Base-by-base conservation (phyloP, 2,329 filamentous ascomycete genomes). In the Xylariaceae sp. region DNA sequence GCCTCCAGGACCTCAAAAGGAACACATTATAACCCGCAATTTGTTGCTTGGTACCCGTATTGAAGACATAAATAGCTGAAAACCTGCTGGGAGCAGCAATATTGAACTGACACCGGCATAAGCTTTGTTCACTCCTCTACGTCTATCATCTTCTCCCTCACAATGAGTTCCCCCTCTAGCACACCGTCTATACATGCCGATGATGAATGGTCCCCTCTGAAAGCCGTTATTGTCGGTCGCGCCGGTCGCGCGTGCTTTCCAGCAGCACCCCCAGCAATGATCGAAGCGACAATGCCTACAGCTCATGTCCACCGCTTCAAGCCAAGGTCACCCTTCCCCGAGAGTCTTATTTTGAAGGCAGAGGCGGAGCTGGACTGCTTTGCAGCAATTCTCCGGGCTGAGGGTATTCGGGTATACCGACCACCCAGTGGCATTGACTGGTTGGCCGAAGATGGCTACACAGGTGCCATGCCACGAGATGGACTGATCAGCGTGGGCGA, bases 391-490 rank as follows among this genome's bases (percentile, higher is more conserved):
- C 23, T 42, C 4, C 23, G 15, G 26, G 21, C 6, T 6, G 20
- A 42, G 26, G 39, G 39, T 6, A 27, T 42, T 20, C 56, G 52
- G 3, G 64, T 69, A 23, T 63, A 68, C 45, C 58, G 66, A 10
- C 64, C 64, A 10, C 64, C 64, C 1, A 43, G 54, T 4, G 35
- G 58, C 15, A 53, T 63, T 15, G 48, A 64, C 50, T 66, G 64
- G 64, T 21, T 50, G 13, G 62, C 64, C 44, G 54, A 63, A 48
- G 59, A 60, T 47, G 65, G 67, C 24, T 72, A 71, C 51, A 71
- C 68, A 0, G 67, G 67, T 4, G 61, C 68, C 16, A 72, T 72
- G 67, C 67, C 68, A 5, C 63, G 68, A 9, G 69, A 72, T 49
- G 61, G 64, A n/a, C 44, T 71, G 7, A 64, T 71, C 61, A 65